These are phyloP conservation scores for Colletotrichum tamarilloi DNA, from an alignment of 2,329 filamentous ascomycete species.

Conservation along the genomic window DNA sequence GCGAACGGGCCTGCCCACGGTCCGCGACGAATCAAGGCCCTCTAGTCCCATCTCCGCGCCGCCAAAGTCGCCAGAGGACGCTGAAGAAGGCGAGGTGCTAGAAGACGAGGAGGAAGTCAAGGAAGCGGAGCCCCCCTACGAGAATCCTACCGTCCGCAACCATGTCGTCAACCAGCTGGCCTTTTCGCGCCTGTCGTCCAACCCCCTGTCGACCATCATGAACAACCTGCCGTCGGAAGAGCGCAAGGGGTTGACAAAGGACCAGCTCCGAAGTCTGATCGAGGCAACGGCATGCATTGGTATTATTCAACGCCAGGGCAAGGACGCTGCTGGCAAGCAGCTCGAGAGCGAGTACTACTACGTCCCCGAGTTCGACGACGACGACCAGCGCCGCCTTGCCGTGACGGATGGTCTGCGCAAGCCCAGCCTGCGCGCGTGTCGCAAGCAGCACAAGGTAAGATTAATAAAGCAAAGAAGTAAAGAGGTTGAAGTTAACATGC, in stretches of 20 bases:
- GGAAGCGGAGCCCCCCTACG: slow-evolving; percentile 36
- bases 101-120: slow-evolving; percentile 25
- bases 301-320: slow-evolving; percentile 89
- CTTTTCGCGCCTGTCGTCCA: slow-evolving; percentile 91
- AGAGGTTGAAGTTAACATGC: slow-evolving; percentile 35
- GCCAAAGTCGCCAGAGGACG: slow-evolving; percentile 13
- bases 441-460: slow-evolving; percentile 96
- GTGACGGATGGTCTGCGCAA: slow-evolving; percentile 89
- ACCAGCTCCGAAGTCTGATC: slow-evolving; percentile 77
- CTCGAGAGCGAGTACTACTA: slow-evolving; percentile 99
- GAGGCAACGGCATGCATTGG: slow-evolving; percentile 84
- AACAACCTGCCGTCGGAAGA: slow-evolving; percentile 81
- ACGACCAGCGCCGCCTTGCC: slow-evolving; percentile 81
- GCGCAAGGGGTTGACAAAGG: slow-evolving; percentile 68
- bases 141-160: slow-evolving; percentile 69
- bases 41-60: slow-evolving; percentile 31
- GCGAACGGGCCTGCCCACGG: slow-evolving; percentile 13
- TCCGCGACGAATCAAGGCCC: slow-evolving; percentile 21
- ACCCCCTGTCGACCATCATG: slow-evolving; percentile 89
- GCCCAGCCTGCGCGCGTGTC: slow-evolving; percentile 87
- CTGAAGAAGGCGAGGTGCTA: slow-evolving; percentile 22
- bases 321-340: slow-evolving; percentile 93
- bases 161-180: slow-evolving; percentile 96
- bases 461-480: background rate
- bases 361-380: slow-evolving; percentile 85